phyloP scores from a whole-genome alignment of 2,329 filamentous ascomycete species.

The Exophiala oligosperma region DNA sequence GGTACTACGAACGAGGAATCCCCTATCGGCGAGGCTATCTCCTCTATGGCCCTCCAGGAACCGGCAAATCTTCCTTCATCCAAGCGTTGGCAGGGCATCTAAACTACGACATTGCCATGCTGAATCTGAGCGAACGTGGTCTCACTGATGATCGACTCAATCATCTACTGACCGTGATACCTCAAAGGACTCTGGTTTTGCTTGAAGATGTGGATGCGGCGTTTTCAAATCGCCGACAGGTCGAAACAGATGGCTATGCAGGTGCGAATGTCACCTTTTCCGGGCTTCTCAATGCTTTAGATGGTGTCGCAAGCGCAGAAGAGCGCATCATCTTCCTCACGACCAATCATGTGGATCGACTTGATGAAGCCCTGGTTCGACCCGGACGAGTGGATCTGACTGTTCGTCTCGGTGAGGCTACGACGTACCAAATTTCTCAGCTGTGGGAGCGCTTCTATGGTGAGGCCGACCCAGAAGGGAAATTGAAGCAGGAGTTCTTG shows the following conservation, averaged over 20 bases:
- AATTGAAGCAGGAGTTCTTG: constrained; percentile 69
- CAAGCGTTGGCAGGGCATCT: constrained; percentile 90
- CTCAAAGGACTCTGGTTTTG: constrained; percentile 76
- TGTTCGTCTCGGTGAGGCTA: constrained; percentile 83
- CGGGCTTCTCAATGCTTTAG: constrained; percentile 78
- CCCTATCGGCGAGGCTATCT: constrained; percentile 89
- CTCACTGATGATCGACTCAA: constrained; percentile 88
- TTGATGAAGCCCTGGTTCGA: constrained; percentile 80
- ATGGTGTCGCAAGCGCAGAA: constrained; percentile 92
- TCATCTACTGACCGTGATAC: constrained; percentile 80
- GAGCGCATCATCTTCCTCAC: constrained; percentile 93
- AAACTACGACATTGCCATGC: constrained; percentile 87
- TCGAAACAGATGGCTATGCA: constrained; percentile 77
- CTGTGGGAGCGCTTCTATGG: constrained; percentile 97
- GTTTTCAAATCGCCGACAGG: constrained; percentile 76
- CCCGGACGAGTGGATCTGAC: constrained; percentile 95
- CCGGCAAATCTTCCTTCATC: constrained; percentile 94
- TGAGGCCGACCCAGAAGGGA: constrained; percentile 68
- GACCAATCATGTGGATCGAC: constrained; percentile 86
- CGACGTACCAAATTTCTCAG: constrained; percentile 75
- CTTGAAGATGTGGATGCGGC: constrained; percentile 92
- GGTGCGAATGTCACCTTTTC: constrained; percentile 94
- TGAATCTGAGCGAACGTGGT: constrained; percentile 86
- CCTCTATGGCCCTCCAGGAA: constrained; percentile 84
- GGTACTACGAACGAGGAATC: constrained; percentile 94